Percentiles rank a stretch among this genome's conserved stretches.
These are phyloP conservation scores for Phaffia rhodozyma DNA, from an alignment of 1,284 basidiomycete genomes.

Conservation along the genomic window DNA sequence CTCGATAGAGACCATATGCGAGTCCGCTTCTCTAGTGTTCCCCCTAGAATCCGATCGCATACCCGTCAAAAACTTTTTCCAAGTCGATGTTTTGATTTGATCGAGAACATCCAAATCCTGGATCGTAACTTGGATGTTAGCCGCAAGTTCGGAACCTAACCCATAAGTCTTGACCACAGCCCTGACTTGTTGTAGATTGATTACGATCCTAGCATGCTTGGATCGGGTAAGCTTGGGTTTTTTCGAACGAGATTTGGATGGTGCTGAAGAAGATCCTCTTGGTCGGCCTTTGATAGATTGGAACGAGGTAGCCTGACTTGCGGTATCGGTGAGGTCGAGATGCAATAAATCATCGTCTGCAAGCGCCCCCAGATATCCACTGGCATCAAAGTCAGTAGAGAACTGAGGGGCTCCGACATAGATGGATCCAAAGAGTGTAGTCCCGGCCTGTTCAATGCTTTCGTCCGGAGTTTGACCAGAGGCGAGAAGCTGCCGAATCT, in stretches of 20 bases:
- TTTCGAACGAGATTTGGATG: not conserved
- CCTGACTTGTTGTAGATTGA: slow-evolving; percentile 51
- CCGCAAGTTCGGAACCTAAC: slow-evolving; percentile 35
- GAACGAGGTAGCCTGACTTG: slow-evolving; percentile 56
- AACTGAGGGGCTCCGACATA: slow-evolving; percentile 72
- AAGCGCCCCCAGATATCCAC: slow-evolving; percentile 71
- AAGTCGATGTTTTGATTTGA: slow-evolving; percentile 95
- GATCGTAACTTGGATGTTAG: slow-evolving; percentile 53
- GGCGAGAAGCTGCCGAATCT: slow-evolving; percentile 87
- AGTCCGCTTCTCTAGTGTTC: slow-evolving; percentile 73
- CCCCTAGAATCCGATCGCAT: slow-evolving; percentile 69
- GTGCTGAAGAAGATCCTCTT: slow-evolving; percentile 1
- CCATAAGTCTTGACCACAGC: not conserved
- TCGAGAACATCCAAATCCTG: slow-evolving; percentile 79
- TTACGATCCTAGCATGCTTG: slow-evolving; percentile 68
- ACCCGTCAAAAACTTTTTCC: slow-evolving; percentile 89
- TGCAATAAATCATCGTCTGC: slow-evolving; percentile 64
- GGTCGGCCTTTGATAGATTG: slow-evolving; percentile 37
- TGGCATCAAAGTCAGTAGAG: slow-evolving; percentile 57
- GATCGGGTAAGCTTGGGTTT: slow-evolving; percentile 57
- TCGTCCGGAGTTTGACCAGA: slow-evolving; percentile 79
- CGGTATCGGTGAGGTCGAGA: slow-evolving; percentile 52
- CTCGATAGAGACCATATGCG: slow-evolving; percentile 85
- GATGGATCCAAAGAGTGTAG: slow-evolving; percentile 82
- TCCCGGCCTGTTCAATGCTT: slow-evolving; percentile 59